Conservation (phyloP, 352 stramenopile genomes). For the Blastocystis sp. region DNA sequence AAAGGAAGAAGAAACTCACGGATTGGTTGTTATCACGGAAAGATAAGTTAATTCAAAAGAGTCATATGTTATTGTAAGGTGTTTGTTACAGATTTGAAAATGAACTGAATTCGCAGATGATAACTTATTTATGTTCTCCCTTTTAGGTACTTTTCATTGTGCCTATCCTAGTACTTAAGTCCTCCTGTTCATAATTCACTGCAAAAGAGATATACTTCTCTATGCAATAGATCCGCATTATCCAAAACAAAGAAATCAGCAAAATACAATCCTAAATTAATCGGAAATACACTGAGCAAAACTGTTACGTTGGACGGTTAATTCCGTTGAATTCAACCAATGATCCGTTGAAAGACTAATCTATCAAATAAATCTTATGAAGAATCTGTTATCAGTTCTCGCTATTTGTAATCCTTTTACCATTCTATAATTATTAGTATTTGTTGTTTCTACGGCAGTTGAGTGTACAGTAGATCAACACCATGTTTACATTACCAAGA, state of each 20-base stretch:
- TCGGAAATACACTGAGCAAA: not conserved
- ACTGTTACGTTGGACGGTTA: not conserved
- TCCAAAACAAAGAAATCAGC: too few relatives aligned
- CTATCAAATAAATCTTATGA: too few relatives aligned
- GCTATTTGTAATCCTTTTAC: not conserved
- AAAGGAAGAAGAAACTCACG: not conserved
- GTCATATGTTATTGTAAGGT: not conserved
- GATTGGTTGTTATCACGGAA: not conserved
- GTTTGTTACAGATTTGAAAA: slow-evolving; percentile 52
- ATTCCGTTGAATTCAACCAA: not conserved
- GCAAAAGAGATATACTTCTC: too few relatives aligned
- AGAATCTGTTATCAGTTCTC: too few relatives aligned
- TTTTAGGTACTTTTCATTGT: too few relatives aligned
- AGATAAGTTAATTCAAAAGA: not conserved
- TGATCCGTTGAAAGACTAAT: too few relatives aligned
- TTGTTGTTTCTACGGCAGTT: not conserved
- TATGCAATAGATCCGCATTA: too few relatives aligned
- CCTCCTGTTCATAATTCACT: too few relatives aligned
- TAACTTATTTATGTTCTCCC: too few relatives aligned
- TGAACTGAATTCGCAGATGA: too few relatives aligned
- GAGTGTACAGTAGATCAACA: not conserved
- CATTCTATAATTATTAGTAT: not conserved
- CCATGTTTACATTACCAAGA: not conserved
- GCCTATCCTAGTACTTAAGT: too few relatives aligned
- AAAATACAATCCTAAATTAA: too few relatives aligned